Conservation (phyloP, 2,329 filamentous ascomycete genomes). For the Berkeleyomyces rouxiae region DNA sequence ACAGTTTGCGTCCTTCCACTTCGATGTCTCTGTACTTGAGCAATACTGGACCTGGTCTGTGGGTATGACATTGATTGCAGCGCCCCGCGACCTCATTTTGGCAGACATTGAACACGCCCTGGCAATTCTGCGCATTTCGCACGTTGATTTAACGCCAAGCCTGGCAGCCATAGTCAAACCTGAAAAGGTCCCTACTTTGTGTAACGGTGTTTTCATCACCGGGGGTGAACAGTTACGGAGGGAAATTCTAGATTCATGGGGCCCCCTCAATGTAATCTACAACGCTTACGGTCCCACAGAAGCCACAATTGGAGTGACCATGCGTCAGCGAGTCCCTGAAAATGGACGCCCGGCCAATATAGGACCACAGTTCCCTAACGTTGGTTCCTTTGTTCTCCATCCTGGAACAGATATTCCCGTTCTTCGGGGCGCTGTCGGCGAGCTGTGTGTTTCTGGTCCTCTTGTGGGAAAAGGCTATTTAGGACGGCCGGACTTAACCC, state of each 20-base stretch:
- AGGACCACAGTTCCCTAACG: slow-evolving; percentile 71
- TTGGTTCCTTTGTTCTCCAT: slow-evolving; percentile 63
- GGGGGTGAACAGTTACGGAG: slow-evolving; percentile 79
- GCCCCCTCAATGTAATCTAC: slow-evolving; percentile 62
- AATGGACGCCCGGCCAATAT: slow-evolving; percentile 79
- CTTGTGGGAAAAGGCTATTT: slow-evolving; percentile 83
- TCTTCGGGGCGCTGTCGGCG: slow-evolving; percentile 61
- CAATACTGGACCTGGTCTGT: slow-evolving; percentile 95
- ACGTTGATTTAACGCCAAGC: slow-evolving; percentile 83
- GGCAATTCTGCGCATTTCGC: slow-evolving; percentile 56
- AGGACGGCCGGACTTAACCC: slow-evolving; percentile 60
- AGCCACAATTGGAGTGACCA: slow-evolving; percentile 82
- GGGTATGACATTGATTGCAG: slow-evolving; percentile 68
- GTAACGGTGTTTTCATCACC: slow-evolving; percentile 77
- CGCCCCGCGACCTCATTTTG: slow-evolving; percentile 68
- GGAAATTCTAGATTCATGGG: slow-evolving; percentile 79
- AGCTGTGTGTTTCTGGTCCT: slow-evolving; percentile 74
- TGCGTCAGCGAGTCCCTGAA: slow-evolving; percentile 62
- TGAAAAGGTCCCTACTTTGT: slow-evolving; percentile 62
- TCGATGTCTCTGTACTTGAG: slow-evolving; percentile 83
- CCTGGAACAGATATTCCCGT: slow-evolving; percentile 56
- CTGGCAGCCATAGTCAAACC: slow-evolving; percentile 65
- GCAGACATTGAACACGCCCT: slow-evolving; percentile 67
- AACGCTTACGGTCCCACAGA: slow-evolving; percentile 90
- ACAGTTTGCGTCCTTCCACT: slow-evolving; percentile 88